Base-by-base conservation (phyloP, 2,329 filamentous ascomycete species). In the Diaporthe helianthi region DNA sequence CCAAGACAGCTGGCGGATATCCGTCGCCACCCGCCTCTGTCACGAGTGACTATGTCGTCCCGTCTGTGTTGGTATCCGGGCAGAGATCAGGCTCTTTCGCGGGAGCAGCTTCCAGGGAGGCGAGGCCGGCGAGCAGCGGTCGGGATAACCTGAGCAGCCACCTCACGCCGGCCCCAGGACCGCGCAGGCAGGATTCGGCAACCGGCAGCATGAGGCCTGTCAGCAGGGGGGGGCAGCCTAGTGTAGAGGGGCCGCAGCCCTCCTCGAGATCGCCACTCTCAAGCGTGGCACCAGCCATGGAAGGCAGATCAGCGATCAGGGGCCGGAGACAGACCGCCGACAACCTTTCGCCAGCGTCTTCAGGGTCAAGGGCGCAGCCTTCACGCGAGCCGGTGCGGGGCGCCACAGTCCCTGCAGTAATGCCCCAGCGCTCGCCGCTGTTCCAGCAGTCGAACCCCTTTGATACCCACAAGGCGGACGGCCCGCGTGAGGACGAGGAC, bases 21-120 rank as follows among this genome's bases (percentile, higher is more conserved):
- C 79, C 79, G 5, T 80, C 79, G 5, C 79, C 79, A 19, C 79
- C 79, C 17, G 76, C 75, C n/a, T 81, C 79, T 0, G 71, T 79
- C 53, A 75, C 73, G 2, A 73, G 76, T 12, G 67, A 53, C 26
- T 36, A 36, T 15, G 7, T 31, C 22, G 46, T 38, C 15, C 52
- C 60, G 22, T 47, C 65, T 8, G 49, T 36, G 15, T 19, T 68
- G 22, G 38, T 54, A 22, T 38, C 68, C 9, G 68, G 63, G 12
- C 54, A 51, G 29, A 63, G 49, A 29, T 15, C 49, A 9, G 38
- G 33, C 31, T 22, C 54, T 26, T 26, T 65, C n/a, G 31, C 58
- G 51, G 52, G 41, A 41, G 15, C 52, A 38, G 65, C 41, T 17
- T 29, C 44, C 22, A 44, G 51, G 64, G 53, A 52, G 24, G 7